Evolutionary conservation across 2,329 filamentous ascomycete genomes (phyloP), one percentile per base, ranked within the genome.

Genomic region (Bipolaris oryzae): DNA sequence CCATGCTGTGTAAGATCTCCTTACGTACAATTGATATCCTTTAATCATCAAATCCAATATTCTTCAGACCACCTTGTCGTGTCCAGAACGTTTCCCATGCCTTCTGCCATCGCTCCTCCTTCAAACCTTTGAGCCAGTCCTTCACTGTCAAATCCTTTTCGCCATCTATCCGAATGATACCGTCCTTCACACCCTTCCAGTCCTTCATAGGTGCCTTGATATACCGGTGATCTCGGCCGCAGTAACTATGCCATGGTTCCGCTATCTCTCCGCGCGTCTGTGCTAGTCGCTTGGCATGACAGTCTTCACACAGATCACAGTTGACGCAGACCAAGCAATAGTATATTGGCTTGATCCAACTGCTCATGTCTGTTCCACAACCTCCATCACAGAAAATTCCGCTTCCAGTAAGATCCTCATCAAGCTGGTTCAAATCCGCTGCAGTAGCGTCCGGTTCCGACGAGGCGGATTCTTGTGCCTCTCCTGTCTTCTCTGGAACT

Each of bases 1-100:
- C 10, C 13, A 31, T 31, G 7, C 3, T 10, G 10, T 31, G 10
- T 31, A 11, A 13, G 10, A 31, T 31, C 28, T 1, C 28, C 13
- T 13, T 4, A 31, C 10, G 10, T 31, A 31, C 37, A 1, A 20
- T 16, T 18, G 15, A 9, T 11, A 18, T 5, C 15, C 9, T 28
- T 25, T 11, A 53, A 11, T 21, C 42, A 7, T 39, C 42, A 1
- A 33, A 6, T 1, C 42, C 55, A 18, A 66, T 49, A 55, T 66
- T 46, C 49, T 53, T 60, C 33, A 62, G 39, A 5, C 58, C 56
- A 23, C 54, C 57, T 34, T 63, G 55, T 33, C 34, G 56, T 11
- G 42, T 46, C 67, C 64, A 70, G 38, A 56, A 68, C 11, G 9
- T 39, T 28, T 61, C 55, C 66, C 66, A 71, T 23, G 64, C 67